Evolutionary conservation across 176 grass and related monocot genomes (phyloP), one percentile per base, ranked within the genome.

Genomic region (Phragmites australis): DNA sequence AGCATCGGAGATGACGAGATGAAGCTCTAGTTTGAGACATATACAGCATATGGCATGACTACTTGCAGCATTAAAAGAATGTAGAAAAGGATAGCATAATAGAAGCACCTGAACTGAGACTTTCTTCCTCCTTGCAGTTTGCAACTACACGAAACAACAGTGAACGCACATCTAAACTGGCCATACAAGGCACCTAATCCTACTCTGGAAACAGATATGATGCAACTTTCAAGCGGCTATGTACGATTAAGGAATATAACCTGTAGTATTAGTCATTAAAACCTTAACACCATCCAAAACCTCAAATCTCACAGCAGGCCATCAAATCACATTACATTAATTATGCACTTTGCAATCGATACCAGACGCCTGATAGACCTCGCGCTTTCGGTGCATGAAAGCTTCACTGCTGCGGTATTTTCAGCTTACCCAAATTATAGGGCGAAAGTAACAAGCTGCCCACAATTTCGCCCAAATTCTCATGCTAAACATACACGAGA

Each of bases 371-470:
- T 37, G 16, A 65, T 55, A 56, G n/a, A 71, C 9, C 12, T 29
- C 25, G 48, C 62, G 32, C 37, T 43, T 71, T 30, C 45, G 19
- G 52, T 48, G 37, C 21, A n/a, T 50, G 37, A 19, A 50, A 76
- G 34, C 43, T 59, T 74, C 30, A 59, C 34, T 29, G 14, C 70
- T 45, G 31, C 39, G 14, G 53, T 19, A 63, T 48, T 76, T 76
- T 47, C 39, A 80, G 19, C 53, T 61, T 76, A 68, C 67, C 34
- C 65, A 39, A 68, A 84, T 32, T 43, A 27, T 67, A 65, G 8
- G 4, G 46, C 13, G 30, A 51, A 56, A 65, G 17, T 50, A 65
- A 47, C 10, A 78, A 42, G 6, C 14, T 47, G 16, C 40, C 46
- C 8, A 56, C 39, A 13, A 68, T 54, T 72, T 41, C 41, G 60